Evolutionary conservation across 352 stramenopile species (phyloP).

Genomic region (Phytopythium ostracodes): DNA sequence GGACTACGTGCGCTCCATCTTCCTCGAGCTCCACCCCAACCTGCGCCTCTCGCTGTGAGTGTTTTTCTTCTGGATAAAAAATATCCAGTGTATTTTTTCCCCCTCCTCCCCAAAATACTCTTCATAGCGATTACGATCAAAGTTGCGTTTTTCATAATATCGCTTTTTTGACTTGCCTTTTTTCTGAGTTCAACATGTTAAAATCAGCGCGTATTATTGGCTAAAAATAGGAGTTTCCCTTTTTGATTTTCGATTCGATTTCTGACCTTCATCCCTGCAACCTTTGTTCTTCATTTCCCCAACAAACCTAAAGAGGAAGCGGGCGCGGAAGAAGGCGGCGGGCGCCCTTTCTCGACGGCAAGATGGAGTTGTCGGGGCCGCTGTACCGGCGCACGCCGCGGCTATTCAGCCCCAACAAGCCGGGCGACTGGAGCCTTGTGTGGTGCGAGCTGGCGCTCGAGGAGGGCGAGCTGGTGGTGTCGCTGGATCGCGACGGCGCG

Average conservation of each 20-base stretch:
- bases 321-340: too few relatives aligned
- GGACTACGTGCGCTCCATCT: slow-evolving; percentile 68
- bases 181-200: background rate
- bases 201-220: background rate
- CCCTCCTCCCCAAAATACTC: too few relatives aligned
- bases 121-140: background rate
- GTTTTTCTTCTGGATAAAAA: too few relatives aligned
- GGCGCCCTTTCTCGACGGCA: background rate
- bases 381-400: slow-evolving; percentile 68
- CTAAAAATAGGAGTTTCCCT: background rate
- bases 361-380: slow-evolving; percentile 62
- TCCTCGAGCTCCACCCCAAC: slow-evolving; percentile 45
- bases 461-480: slow-evolving; percentile 64
- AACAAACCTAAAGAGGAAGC: too few relatives aligned
- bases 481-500: slow-evolving; percentile 49
- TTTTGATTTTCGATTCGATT: background rate
- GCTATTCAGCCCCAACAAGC: slow-evolving; percentile 67
- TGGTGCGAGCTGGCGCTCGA: slow-evolving; percentile 70
- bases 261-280: background rate
- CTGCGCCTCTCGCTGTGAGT: slow-evolving; percentile 8
- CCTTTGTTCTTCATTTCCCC: background rate
- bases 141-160: too few relatives aligned
- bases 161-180: background rate
- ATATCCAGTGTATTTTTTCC: too few relatives aligned
- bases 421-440: slow-evolving; percentile 73